A percentile compares a stretch with the other conserved stretches of the same genome.
Evolutionary conservation across 2,329 filamentous ascomycete genomes (phyloP).

Genomic region (Dissoconium aciculare): DNA sequence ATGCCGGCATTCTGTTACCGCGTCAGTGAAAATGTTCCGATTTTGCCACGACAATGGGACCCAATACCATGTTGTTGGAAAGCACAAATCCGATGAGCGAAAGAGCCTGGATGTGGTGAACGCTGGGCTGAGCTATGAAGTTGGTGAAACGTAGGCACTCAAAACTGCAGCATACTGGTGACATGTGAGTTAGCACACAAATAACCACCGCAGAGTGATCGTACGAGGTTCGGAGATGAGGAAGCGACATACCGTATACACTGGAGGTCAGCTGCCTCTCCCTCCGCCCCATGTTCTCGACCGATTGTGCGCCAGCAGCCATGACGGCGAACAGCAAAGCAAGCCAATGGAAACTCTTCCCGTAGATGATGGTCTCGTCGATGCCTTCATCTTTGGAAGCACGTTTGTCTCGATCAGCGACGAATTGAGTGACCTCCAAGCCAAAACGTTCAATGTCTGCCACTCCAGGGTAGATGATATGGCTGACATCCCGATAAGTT

Average conservation of each 20-base stretch:
- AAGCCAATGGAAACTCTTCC: slow-evolving; percentile 43
- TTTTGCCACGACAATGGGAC: slow-evolving; percentile 5
- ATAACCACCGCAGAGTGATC: too few relatives aligned
- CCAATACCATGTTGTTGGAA: slow-evolving; percentile 21
- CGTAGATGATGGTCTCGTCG: slow-evolving; percentile 41
- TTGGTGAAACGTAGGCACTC: slow-evolving; percentile 50
- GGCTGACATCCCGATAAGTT: slow-evolving; percentile 43
- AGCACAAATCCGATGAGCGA: slow-evolving; percentile 44
- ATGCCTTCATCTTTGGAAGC: slow-evolving; percentile 30
- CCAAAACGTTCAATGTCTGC: slow-evolving; percentile 42
- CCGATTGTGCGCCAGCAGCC: slow-evolving; percentile 45
- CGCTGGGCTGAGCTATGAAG: slow-evolving; percentile 45
- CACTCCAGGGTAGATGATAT: slow-evolving; percentile 46
- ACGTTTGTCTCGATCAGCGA: slow-evolving; percentile 36
- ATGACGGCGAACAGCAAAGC: slow-evolving; percentile 46
- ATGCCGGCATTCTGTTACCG: slow-evolving; percentile 44
- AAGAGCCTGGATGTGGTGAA: slow-evolving; percentile 47
- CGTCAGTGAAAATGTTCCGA: slow-evolving; percentile 22
- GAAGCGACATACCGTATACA: slow-evolving; percentile 38
- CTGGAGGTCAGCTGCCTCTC: slow-evolving; percentile 49
- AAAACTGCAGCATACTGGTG: slow-evolving; percentile 46
- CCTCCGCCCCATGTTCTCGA: slow-evolving; percentile 41
- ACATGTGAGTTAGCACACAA: neutral
- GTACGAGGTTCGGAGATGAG: too few relatives aligned
- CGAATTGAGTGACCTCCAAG: slow-evolving; percentile 37